Evolutionary conservation across 2,329 filamentous ascomycete species (phyloP).

Genomic region (Aspergillus fijiensis): DNA sequence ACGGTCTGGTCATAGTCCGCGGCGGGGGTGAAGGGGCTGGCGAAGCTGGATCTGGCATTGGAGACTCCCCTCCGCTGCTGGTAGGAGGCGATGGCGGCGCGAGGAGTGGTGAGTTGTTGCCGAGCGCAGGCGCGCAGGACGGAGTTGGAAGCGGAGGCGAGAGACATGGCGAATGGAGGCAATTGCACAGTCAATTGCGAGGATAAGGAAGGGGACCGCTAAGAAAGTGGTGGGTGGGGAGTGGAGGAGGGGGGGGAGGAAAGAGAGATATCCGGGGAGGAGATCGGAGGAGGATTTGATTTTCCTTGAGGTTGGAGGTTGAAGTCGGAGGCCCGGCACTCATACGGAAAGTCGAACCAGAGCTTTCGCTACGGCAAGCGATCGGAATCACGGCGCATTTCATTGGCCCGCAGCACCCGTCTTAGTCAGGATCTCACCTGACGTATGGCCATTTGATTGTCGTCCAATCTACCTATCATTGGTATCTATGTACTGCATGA

Average conservation of each 20-base stretch:
- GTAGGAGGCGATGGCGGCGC: slow-evolving; percentile 42
- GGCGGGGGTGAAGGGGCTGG: slow-evolving; percentile 57
- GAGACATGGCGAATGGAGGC: slow-evolving; percentile 43
- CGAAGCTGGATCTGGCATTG: slow-evolving; percentile 46
- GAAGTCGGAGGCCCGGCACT: slow-evolving; percentile 36
- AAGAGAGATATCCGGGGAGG: slow-evolving; percentile 4
- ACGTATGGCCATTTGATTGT: not conserved
- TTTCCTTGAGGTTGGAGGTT: slow-evolving; percentile 37
- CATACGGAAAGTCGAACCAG: slow-evolving; percentile 28
- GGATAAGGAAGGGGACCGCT: slow-evolving; percentile 16
- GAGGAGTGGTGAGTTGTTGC: slow-evolving; percentile 46
- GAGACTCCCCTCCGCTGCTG: slow-evolving; percentile 43
- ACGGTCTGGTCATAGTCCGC: slow-evolving; percentile 51
- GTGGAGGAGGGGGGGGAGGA: slow-evolving; percentile 21
- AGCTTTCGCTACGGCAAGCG: slow-evolving; percentile 39
- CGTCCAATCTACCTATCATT: not conserved
- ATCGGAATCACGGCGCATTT: slow-evolving; percentile 43
- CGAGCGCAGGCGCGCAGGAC: slow-evolving; percentile 61
- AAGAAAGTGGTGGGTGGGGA: slow-evolving; percentile 20
- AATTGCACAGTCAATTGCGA: slow-evolving; percentile 38
- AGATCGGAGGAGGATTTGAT: slow-evolving; percentile 37
- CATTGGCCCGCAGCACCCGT: slow-evolving; percentile 36
- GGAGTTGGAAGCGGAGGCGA: slow-evolving; percentile 67
- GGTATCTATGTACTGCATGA: not conserved
- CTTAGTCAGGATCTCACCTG: slow-evolving; percentile 10